Percentiles rank a stretch among this genome's conserved stretches.
Conservation (phyloP, 2,329 filamentous ascomycete species). For the Phialophora macrospora region DNA sequence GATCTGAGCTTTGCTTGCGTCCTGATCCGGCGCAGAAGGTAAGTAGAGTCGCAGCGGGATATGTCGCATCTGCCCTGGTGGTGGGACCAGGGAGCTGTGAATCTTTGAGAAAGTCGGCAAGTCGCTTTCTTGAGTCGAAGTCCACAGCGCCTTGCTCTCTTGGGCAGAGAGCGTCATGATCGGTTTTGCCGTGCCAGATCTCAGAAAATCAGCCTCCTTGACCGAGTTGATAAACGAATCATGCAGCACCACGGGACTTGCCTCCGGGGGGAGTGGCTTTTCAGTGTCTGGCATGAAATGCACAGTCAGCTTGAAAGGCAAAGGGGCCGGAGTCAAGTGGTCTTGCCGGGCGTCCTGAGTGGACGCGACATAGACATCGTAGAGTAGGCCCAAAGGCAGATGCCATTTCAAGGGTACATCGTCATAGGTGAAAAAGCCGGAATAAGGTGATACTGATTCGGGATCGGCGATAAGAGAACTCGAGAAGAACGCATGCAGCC, state of each 20-base stretch:
- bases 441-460: slow-evolving; percentile 51
- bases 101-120: slow-evolving; percentile 73
- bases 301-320: slow-evolving; percentile 68
- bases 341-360: slow-evolving; percentile 43
- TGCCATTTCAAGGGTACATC: slow-evolving; percentile 73
- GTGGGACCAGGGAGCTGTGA: slow-evolving; percentile 73
- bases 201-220: slow-evolving; percentile 83
- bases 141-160: slow-evolving; percentile 82
- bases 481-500: slow-evolving; percentile 67
- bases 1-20: slow-evolving; percentile 58
- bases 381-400: slow-evolving; percentile 70
- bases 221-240: slow-evolving; percentile 72
- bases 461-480: slow-evolving; percentile 63
- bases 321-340: slow-evolving; percentile 50
- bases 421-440: slow-evolving; percentile 70
- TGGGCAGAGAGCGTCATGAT: slow-evolving; percentile 88
- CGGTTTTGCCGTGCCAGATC: slow-evolving; percentile 84
- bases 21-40: slow-evolving; percentile 63
- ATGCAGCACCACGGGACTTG: slow-evolving; percentile 65
- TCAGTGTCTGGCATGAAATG: slow-evolving; percentile 53
- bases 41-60: slow-evolving; percentile 90
- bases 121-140: slow-evolving; percentile 74
- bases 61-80: slow-evolving; percentile 73
- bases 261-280: slow-evolving; percentile 64
- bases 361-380: slow-evolving; percentile 64